These are phyloP conservation scores for Aquanectria penicillioides DNA, from an alignment of 2,329 filamentous ascomycete species.

Conservation along the genomic window DNA sequence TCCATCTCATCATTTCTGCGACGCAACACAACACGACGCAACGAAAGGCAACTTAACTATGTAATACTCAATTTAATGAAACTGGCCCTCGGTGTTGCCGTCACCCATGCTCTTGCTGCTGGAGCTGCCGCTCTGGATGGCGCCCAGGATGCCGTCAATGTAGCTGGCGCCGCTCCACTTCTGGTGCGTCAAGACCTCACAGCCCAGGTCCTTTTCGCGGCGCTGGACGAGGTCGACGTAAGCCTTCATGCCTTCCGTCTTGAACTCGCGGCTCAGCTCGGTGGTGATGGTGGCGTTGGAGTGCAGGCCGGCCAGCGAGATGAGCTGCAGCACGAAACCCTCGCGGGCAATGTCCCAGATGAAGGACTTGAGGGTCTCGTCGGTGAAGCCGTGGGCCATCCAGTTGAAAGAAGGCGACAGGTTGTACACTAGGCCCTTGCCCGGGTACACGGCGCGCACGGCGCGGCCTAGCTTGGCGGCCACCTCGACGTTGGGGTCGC, in stretches of 20 bases:
- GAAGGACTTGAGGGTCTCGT: conserved; percentile 85
- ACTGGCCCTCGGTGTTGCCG: conserved; percentile 86
- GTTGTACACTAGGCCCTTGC: conserved; percentile 96
- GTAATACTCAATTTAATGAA: conserved; percentile 47
- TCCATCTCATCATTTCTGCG: background rate
- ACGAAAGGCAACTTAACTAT: background rate
- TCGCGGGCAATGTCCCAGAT: conserved; percentile 96
- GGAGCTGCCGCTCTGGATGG: conserved; percentile 91
- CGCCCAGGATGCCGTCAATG: conserved; percentile 88
- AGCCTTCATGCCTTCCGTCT: conserved; percentile 92
- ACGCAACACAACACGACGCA: no score
- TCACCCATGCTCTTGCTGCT: conserved; percentile 94
- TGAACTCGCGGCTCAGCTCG: conserved; percentile 85
- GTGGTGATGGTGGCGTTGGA: conserved; percentile 72
- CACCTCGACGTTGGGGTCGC: conserved; percentile 83
- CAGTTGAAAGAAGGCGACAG: conserved; percentile 98
- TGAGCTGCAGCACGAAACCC: conserved; percentile 77
- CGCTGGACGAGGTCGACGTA: conserved; percentile 95
- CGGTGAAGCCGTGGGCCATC: conserved; percentile 93
- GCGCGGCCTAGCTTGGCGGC: conserved; percentile 79
- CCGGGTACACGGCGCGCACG: conserved; percentile 75
- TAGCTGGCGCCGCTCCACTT: conserved; percentile 79
- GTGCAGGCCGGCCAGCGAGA: conserved; percentile 73
- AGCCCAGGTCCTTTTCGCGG: conserved; percentile 88
- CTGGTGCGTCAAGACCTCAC: conserved; percentile 94